These are phyloP conservation scores for Escovopsis sp. DNA, from an alignment of 2,329 filamentous ascomycete species.

Conservation along the genomic window DNA sequence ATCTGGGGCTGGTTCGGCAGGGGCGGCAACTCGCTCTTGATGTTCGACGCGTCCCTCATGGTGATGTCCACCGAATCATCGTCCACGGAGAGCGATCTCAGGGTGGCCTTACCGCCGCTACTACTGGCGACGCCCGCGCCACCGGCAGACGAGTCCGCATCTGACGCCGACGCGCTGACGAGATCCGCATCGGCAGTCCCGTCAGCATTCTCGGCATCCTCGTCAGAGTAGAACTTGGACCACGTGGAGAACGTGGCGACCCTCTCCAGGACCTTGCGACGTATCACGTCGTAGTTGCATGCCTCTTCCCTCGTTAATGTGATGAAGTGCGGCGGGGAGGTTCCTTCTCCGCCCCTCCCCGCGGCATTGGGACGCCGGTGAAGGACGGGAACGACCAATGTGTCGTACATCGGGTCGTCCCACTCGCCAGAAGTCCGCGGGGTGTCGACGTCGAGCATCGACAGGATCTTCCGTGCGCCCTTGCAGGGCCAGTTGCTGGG, in stretches of 20 bases:
- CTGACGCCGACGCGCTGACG: conserved; percentile 47
- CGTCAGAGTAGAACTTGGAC: conserved; percentile 40
- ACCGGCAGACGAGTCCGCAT: conserved; percentile 35
- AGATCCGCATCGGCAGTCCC: conserved; percentile 52
- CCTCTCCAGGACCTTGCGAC: conserved; percentile 65
- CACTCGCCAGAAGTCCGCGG: conserved; percentile 31
- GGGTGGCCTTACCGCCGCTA: conserved; percentile 56
- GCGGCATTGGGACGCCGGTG: conserved; percentile 34
- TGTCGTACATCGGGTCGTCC: conserved; percentile 47
- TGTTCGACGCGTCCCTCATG: conserved; percentile 49
- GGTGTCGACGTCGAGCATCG: conserved; percentile 33
- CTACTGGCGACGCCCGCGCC: no score
- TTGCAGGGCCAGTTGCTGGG: conserved; percentile 65
- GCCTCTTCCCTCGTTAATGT: conserved; percentile 60
- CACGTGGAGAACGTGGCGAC: conserved; percentile 63
- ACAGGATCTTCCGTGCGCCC: conserved; percentile 28
- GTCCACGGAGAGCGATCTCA: conserved; percentile 71
- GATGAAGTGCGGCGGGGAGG: conserved; percentile 51
- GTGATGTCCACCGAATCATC: conserved; percentile 84
- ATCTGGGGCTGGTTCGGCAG: conserved; percentile 11
- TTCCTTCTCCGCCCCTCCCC: conserved; percentile 15
- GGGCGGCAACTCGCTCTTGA: conserved; percentile 6
- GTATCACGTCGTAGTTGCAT: conserved; percentile 50
- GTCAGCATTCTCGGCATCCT: conserved; percentile 39
- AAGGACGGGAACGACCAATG: conserved; percentile 55